Base-by-base conservation (phyloP, 352 stramenopile genomes). In the Phytophthora ohioensis region DNA sequence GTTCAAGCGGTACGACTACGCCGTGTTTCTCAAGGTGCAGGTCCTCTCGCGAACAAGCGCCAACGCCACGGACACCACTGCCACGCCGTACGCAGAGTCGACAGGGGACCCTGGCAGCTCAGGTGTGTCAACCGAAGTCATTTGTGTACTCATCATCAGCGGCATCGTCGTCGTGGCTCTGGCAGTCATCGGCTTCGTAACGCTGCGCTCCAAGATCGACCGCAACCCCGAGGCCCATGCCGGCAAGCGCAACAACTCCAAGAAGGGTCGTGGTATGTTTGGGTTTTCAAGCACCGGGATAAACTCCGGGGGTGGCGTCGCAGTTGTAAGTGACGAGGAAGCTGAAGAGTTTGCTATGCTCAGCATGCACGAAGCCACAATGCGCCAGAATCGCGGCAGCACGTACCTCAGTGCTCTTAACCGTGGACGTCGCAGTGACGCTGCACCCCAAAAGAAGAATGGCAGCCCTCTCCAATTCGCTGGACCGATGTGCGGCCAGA, bases 291-390 rank as follows among this genome's bases (percentile, higher is more conserved):
- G 34, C 49, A 77, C 71, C 0, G 56, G 55, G 39, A 67, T 71
- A 3, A 78, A 68, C 61, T 78, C 70, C 6, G 66, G 45, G 11
- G 72, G 62, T 32, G 71, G 61, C 12, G 56, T 67, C 30, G 71
- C 49, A 8, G 78, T 64, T 17, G 70, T 75, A 47, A 75, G 71
- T 15, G 76, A 78, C 38, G 80, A 48, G 10, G 72, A 88, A 8
- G 86, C 87, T 34, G 80, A 94, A 59, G 81, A 91, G 56, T 94
- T 94, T 66, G 86, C 82, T 17, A 94, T 94, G 86, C 83, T 94
- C 27, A 94, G 86, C 52, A 83, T 90, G 57, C 60, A 90, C 52
- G 86, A 94, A 71, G 62, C 67, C 21, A 80, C 84, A 6, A 90
- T 94, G 68, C 78, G 71, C 49, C 77, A 59, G 63, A 67, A 79